Evolutionary conservation across 192 early-diverging fungal genomes (phyloP), one percentile per base, ranked within the genome.

Genomic region (Rhizophlyctis rosea): DNA sequence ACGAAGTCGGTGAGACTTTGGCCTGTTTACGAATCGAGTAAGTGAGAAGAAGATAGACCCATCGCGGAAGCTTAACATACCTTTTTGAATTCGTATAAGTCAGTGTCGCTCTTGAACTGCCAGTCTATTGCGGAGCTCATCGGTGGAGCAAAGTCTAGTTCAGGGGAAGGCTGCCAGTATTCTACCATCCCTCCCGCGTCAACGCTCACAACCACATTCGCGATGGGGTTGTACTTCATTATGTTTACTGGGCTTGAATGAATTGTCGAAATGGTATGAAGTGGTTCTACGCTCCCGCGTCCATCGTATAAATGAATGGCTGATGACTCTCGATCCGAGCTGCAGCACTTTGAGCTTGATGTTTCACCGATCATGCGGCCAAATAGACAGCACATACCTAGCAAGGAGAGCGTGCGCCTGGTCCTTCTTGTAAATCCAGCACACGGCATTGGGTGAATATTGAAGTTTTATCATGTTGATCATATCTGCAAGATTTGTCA

Each of bases 61-160:
- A 44, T 14, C 24, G 3, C 4, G 23, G 49, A 27, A 57, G 23
- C 14, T 11, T 49, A 65, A 30, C 59, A 36, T 58, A 90, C 88
- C 76, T 98, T 99, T 75, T 91, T 90, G 62, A 96, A 99, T 64
- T 94, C 92, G 68, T 94, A 99, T 44, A 99, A 73, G 78, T 98
- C 93, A 0, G 96, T 99, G 39, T 99, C 90, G 16, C 87, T 83
- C 77, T 99, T 99, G 67, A 87, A 87, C 52, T 82, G 78, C 73
- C 94, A 99, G 2, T 68, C 76, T 0, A 57, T 34, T 14, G 31
- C 33, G 29, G 81, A 79, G 29, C 35, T 21, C 4, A 28, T 31
- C 27, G 62, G 62, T 14, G 44, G 7, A 4, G 5, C 47, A 32
- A 31, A 54, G 0, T 55, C 68, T 28, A 32, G 32, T 3, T 59